These are phyloP conservation scores for Dactylellina leptospora DNA, from an alignment of 2,329 filamentous ascomycete genomes.

Conservation along the genomic window DNA sequence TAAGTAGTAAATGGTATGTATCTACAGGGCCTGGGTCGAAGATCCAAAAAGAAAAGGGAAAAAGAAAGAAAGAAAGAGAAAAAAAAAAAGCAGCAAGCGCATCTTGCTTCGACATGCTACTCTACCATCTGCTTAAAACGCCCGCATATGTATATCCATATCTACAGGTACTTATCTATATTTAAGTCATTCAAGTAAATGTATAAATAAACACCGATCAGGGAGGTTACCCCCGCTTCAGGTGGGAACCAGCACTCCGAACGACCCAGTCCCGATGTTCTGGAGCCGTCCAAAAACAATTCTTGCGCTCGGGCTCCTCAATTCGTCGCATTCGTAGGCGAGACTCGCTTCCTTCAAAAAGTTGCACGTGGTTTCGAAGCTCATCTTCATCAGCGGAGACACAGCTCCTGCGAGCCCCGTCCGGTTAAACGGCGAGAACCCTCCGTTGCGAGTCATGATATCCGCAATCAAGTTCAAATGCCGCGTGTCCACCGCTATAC, in stretches of 20 bases:
- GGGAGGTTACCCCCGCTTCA: background rate
- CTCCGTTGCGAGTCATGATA: slow-evolving; percentile 94
- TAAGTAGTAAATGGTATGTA: too few species aligned
- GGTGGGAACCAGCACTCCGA: slow-evolving; percentile 43
- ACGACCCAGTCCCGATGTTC: slow-evolving; percentile 79
- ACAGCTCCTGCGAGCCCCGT: slow-evolving; percentile 85
- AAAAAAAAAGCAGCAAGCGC: too few species aligned
- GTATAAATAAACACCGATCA: background rate
- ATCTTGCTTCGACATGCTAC: too few species aligned
- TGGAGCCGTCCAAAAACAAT: slow-evolving; percentile 87
- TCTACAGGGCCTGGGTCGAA: background rate
- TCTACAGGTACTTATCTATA: background rate
- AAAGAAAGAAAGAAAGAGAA: background rate
- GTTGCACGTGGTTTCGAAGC: slow-evolving; percentile 94
- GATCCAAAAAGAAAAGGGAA: background rate
- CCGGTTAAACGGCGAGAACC: slow-evolving; percentile 90
- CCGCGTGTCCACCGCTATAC: slow-evolving; percentile 87
- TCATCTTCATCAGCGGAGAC: slow-evolving; percentile 97
- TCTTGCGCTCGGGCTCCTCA: slow-evolving; percentile 83
- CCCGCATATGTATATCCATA: too few species aligned
- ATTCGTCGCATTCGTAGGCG: slow-evolving; percentile 87
- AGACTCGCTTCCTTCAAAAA: slow-evolving; percentile 93
- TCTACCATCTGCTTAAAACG: too few species aligned
- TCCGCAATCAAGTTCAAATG: slow-evolving; percentile 96
- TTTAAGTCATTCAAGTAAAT: background rate